Evolutionary conservation across 768 basidiomycete genomes (phyloP).

Genomic region (Rhodosporidiobolus sp.): DNA sequence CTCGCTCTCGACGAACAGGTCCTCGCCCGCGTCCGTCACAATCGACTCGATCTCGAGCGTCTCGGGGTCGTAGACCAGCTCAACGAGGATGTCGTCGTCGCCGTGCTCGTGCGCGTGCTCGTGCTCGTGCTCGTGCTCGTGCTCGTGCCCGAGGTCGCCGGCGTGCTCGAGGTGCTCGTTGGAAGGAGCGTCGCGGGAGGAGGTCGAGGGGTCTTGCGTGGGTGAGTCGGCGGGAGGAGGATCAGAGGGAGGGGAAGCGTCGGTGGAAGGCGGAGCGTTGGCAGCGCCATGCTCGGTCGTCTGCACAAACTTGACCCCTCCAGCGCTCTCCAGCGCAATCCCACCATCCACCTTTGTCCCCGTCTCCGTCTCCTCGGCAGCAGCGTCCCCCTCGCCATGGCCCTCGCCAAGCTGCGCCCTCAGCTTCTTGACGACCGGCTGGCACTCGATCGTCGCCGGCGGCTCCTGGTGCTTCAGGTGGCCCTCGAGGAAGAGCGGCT

Average conservation of each 20-base stretch:
- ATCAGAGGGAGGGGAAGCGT: conserved; percentile 1
- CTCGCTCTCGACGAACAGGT: conserved; percentile 12
- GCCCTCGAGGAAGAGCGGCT: conserved; percentile 83
- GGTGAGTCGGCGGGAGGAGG: background rate
- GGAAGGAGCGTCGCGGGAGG: too few species aligned
- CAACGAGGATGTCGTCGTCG: conserved; percentile 9
- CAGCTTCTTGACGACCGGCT: conserved; percentile 22
- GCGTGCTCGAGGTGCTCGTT: too few species aligned
- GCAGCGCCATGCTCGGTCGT: too few species aligned
- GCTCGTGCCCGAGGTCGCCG: too few species aligned
- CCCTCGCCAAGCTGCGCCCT: background rate
- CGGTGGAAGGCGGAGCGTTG: background rate
- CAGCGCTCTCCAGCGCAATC: too few species aligned
- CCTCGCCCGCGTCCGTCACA: conserved; percentile 6
- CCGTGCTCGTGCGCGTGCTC: too few species aligned
- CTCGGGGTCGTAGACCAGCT: conserved; percentile 27
- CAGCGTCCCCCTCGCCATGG: too few species aligned
- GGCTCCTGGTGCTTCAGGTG: conserved; percentile 65
- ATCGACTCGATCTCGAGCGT: conserved; percentile 31
- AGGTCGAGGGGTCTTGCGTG: background rate
- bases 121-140: too few species aligned
- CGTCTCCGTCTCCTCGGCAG: too few species aligned
- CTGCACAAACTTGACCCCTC: too few species aligned
- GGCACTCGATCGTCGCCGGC: conserved; percentile 48
- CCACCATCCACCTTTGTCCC: too few species aligned